Percentiles rank a stretch among this genome's conserved stretches.
phyloP scores from a whole-genome alignment of 2,329 filamentous ascomycete genomes.

The Stagonosporopsis vannaccii region DNA sequence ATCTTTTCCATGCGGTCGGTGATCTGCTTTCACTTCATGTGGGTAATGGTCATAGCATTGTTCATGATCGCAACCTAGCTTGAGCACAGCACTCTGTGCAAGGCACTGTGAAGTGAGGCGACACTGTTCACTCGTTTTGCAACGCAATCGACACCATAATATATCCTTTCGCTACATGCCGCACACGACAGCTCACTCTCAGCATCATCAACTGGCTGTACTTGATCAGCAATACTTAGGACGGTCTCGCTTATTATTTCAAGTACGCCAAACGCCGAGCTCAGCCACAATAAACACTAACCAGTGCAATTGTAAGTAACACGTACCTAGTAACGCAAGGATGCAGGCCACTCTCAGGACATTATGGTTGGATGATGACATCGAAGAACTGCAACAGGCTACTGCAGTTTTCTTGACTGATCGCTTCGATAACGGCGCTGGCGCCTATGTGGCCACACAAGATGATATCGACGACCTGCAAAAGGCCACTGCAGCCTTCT shows the following conservation, averaged over 20 bases:
- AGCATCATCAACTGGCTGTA: not conserved
- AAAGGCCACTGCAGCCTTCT: slow-evolving; percentile 12
- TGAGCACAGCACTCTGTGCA: not conserved
- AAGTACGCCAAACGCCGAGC: not conserved
- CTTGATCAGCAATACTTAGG: not conserved
- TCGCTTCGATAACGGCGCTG: not conserved
- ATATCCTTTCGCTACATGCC: not conserved
- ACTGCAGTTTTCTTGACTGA: slow-evolving; percentile 8
- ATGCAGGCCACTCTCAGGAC: not conserved
- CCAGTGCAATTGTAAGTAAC: not conserved
- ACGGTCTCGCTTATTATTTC: not conserved
- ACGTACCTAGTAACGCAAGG: not conserved
- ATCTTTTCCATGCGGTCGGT: too few species aligned
- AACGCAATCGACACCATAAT: not conserved
- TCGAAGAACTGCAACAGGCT: not conserved
- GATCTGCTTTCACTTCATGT: not conserved
- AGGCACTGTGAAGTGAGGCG: not conserved
- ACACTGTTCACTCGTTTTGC: not conserved
- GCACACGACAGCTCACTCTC: not conserved
- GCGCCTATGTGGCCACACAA: slow-evolving; percentile 1
- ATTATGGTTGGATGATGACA: not conserved
- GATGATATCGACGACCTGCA: slow-evolving; percentile 11
- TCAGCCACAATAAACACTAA: not conserved
- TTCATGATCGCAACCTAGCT: not conserved
- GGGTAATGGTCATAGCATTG: not conserved